Percentiles rank a stretch among this genome's conserved stretches.
Conservation (phyloP, 495 filamentous ascomycete species). For the Hyphodiscus hymeniophilus region DNA sequence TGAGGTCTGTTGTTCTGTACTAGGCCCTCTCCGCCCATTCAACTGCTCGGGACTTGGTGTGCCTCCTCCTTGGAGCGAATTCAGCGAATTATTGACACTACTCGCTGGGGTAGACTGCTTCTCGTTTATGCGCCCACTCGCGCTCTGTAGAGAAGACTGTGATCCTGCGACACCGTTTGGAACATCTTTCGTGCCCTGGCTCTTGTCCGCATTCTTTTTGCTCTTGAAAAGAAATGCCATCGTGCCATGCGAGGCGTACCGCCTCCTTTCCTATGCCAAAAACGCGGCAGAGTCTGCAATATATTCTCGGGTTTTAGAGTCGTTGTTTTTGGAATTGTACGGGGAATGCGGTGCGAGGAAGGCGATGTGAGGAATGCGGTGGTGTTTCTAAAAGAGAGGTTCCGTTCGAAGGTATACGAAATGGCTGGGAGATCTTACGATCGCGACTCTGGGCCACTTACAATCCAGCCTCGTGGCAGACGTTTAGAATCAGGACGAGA, state of each 20-base stretch:
- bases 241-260: constrained; percentile 27
- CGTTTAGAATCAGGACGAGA: too few relatives aligned
- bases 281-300: constrained; percentile 2
- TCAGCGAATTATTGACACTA: constrained; percentile 36
- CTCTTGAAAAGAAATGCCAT: constrained; percentile 73
- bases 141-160: constrained; percentile 19
- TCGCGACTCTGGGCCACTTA: constrained; percentile 12
- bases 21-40: constrained; percentile 20
- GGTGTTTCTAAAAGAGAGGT: too few relatives aligned
- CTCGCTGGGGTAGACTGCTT: constrained; percentile 44
- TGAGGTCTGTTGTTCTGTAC: constrained; percentile 21
- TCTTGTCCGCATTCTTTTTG: constrained; percentile 48
- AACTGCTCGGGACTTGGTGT: constrained; percentile 42
- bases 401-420: constrained; percentile 4
- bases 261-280: constrained; percentile 19
- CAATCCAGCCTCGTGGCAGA: constrained; percentile 4
- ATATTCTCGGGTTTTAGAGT: not conserved
- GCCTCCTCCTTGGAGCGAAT: constrained; percentile 36
- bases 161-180: constrained; percentile 20
- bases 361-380: too few relatives aligned
- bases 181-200: constrained; percentile 14
- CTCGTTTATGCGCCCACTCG: constrained; percentile 16
- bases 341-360: not conserved
- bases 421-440: constrained; percentile 23
- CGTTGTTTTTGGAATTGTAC: not conserved